Conservation (phyloP, 148 eudicot genomes). For the Cornus florida region DNA sequence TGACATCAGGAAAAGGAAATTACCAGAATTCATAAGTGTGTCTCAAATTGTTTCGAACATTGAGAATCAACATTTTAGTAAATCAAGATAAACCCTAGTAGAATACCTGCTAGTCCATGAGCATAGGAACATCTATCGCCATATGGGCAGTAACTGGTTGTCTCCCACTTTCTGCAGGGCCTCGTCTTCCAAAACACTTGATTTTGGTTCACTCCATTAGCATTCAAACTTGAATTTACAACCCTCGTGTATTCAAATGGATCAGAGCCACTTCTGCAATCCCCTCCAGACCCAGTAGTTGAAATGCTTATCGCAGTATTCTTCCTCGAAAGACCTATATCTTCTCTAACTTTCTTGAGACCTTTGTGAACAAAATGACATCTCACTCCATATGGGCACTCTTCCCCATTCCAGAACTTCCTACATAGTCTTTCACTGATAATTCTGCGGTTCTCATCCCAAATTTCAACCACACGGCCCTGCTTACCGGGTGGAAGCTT, state of each 20-base stretch:
- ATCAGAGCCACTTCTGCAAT: slow-evolving; percentile 7
- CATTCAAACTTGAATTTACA: not conserved
- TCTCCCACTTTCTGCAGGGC: slow-evolving; percentile 33
- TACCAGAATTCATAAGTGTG: not conserved
- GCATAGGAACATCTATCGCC: slow-evolving; percentile 39
- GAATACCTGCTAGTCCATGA: slow-evolving; percentile 57
- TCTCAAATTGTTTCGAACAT: not conserved
- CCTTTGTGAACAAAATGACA: slow-evolving; percentile 24
- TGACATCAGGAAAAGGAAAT: not conserved
- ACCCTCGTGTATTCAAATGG: not conserved
- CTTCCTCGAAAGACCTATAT: not conserved
- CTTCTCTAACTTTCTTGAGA: not conserved
- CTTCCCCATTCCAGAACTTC: slow-evolving; percentile 15
- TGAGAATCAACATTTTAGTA: not conserved
- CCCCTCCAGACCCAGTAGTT: slow-evolving; percentile 7
- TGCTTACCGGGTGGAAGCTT: not conserved
- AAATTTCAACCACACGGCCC: not conserved
- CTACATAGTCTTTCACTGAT: slow-evolving; percentile 1
- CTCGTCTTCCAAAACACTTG: slow-evolving; percentile 22
- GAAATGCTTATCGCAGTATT: slow-evolving; percentile 2
- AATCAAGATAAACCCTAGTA: not conserved
- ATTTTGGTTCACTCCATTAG: slow-evolving; percentile 1
- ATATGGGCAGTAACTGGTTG: slow-evolving; percentile 23
- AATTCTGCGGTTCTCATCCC: not conserved
- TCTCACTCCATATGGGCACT: slow-evolving; percentile 19